Conservation (phyloP, 2,329 filamentous ascomycete genomes). For the Sporothrix phasma region DNA sequence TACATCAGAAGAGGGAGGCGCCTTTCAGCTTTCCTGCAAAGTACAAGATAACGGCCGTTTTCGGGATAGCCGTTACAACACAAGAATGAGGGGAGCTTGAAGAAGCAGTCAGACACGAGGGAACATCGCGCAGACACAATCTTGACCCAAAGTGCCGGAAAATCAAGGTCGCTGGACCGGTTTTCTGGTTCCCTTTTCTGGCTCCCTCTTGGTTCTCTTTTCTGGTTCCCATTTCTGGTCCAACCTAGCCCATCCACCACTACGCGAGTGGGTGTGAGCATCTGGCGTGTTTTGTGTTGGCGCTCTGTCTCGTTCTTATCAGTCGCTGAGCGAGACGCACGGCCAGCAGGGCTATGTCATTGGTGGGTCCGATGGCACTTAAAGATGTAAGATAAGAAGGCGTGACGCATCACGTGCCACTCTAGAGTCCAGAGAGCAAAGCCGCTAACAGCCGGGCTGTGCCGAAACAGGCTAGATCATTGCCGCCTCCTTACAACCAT, state of each 20-base stretch:
- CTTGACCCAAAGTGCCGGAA: background rate
- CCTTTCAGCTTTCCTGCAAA: background rate
- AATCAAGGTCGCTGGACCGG: too few relatives aligned
- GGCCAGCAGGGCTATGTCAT: too few relatives aligned
- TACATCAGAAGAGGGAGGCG: background rate
- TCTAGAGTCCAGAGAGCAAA: background rate
- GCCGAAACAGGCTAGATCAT: background rate
- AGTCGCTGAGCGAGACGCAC: too few relatives aligned
- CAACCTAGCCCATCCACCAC: too few relatives aligned
- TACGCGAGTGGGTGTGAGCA: background rate
- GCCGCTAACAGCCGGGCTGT: background rate
- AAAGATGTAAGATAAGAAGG: too few relatives aligned
- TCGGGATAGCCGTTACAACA: background rate
- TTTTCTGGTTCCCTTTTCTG: too few relatives aligned
- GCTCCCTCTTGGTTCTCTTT: too few relatives aligned
- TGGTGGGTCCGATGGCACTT: background rate
- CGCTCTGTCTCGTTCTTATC: background rate
- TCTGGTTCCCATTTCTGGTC: too few relatives aligned
- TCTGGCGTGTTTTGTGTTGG: background rate
- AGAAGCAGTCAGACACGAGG: background rate
- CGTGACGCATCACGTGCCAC: constrained; percentile 2
- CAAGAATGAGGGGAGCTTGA: background rate
- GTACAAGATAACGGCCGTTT: background rate
- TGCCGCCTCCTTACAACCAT: background rate
- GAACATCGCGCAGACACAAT: background rate